These are phyloP conservation scores for Nothomitra cinnamomea DNA, from an alignment of 2,329 filamentous ascomycete species.

Conservation along the genomic window DNA sequence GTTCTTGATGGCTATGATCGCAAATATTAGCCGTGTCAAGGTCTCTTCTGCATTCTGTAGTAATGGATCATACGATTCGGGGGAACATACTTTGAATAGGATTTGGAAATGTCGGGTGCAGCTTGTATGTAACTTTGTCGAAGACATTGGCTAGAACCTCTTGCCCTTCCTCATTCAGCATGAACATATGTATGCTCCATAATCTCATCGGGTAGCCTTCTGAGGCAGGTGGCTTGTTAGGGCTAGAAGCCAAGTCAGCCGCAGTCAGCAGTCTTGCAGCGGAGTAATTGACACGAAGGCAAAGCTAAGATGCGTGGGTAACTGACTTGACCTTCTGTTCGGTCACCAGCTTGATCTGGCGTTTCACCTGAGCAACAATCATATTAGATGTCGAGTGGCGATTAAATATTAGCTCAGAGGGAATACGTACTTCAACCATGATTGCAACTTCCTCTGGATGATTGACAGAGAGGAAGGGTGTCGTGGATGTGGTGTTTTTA, in stretches of 20 bases:
- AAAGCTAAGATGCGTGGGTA: conserved; percentile 5
- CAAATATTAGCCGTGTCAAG: conserved; percentile 1
- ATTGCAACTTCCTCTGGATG: conserved; percentile 4
- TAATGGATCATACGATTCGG: background rate
- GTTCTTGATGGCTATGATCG: conserved; percentile 50
- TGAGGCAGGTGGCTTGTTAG: conserved; percentile 62
- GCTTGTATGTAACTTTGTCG: conserved; percentile 79
- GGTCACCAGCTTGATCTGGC: conserved; percentile 82
- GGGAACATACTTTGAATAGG: conserved; percentile 55
- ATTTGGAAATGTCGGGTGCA: conserved; percentile 87
- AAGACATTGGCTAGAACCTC: conserved; percentile 72
- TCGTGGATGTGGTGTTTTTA: background rate
- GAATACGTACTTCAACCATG: conserved; percentile 22
- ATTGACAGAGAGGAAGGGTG: background rate
- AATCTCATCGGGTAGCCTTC: conserved; percentile 83
- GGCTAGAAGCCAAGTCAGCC: conserved; percentile 22
- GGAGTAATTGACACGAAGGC: background rate
- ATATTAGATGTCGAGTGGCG: background rate
- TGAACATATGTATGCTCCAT: conserved; percentile 76
- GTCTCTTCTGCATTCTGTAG: background rate
- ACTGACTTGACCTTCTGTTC: conserved; percentile 79
- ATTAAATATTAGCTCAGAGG: background rate
- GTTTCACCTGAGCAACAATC: conserved; percentile 43
- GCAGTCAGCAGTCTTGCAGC: background rate
- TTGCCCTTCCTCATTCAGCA: conserved; percentile 74